Evolutionary conservation across 2,329 filamentous ascomycete genomes (phyloP).

Genomic region (Fusarium sp.): DNA sequence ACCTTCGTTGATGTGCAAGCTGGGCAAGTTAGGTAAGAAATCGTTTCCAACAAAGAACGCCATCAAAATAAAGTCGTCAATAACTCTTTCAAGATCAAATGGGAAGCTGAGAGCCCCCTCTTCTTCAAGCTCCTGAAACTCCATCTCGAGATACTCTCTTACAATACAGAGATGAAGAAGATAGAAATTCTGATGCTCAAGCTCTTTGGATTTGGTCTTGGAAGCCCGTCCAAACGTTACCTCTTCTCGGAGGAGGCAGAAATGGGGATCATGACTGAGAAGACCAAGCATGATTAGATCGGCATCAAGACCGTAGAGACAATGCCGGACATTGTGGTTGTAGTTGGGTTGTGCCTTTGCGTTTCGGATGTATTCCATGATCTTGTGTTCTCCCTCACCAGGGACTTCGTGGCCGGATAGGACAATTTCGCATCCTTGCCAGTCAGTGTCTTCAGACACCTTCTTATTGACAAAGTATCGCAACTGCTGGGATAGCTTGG

Average conservation of each 20-base stretch:
- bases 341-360: slow-evolving; percentile 96
- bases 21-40: slow-evolving; percentile 96
- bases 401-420: slow-evolving; percentile 98
- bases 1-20: slow-evolving; percentile 98
- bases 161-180: slow-evolving; percentile 98
- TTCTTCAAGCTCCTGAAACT: slow-evolving; percentile 91
- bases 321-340: slow-evolving; percentile 93
- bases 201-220: slow-evolving; percentile 90
- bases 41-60: slow-evolving; percentile 99
- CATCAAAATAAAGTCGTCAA: slow-evolving; percentile 99
- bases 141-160: slow-evolving; percentile 93
- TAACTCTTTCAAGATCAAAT: slow-evolving; percentile 95
- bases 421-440: slow-evolving; percentile 96
- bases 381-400: slow-evolving; percentile 98
- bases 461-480: slow-evolving; percentile 99
- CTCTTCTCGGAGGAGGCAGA: slow-evolving; percentile 95
- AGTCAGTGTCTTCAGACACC: slow-evolving; percentile 94
- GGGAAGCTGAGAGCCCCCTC: slow-evolving; percentile 78
- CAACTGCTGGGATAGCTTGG: slow-evolving; percentile 90
- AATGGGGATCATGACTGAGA: slow-evolving; percentile 97
- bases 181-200: slow-evolving; percentile 99
- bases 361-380: slow-evolving; percentile 99
- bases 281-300: slow-evolving; percentile 99
- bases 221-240: slow-evolving; percentile 94
- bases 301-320: slow-evolving; percentile 95